phyloP scores from a whole-genome alignment of 768 basidiomycete species.

The Psilocybe sp. region DNA sequence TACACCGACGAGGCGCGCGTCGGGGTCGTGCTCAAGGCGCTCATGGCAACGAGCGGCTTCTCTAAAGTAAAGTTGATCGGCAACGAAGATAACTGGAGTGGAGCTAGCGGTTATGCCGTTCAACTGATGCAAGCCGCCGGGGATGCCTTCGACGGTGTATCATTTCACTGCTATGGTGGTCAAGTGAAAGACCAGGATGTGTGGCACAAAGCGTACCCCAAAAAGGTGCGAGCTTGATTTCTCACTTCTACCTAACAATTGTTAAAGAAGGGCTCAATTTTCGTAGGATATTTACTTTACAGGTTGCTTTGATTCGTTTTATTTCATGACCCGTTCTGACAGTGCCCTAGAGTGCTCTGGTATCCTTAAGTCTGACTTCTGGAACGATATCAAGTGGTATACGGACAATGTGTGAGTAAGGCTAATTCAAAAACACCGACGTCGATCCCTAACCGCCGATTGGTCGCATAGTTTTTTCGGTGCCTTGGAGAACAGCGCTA shows the following conservation, averaged over 20 bases:
- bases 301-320: constrained; percentile 18
- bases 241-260: background rate
- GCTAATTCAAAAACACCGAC: background rate
- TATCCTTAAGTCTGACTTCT: constrained; percentile 63
- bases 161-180: constrained; percentile 71
- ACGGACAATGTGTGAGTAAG: constrained; percentile 55
- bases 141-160: constrained; percentile 56
- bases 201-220: constrained; percentile 52
- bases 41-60: constrained; percentile 62
- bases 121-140: constrained; percentile 56
- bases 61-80: constrained; percentile 57
- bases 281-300: constrained; percentile 44
- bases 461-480: constrained; percentile 18
- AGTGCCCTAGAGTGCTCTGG: constrained; percentile 54
- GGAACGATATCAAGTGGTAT: constrained; percentile 76
- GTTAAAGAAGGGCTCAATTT: background rate
- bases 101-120: constrained; percentile 57
- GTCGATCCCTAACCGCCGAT: background rate
- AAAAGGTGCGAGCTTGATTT: constrained; percentile 35
- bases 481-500: constrained; percentile 35
- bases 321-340: background rate
- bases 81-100: constrained; percentile 67
- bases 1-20: constrained; percentile 52
- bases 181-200: constrained; percentile 44
- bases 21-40: constrained; percentile 45